Conservation (phyloP, 225 moss, liverwort and hornwort genomes). For the Bryoerythrophyllum caledonicum region DNA sequence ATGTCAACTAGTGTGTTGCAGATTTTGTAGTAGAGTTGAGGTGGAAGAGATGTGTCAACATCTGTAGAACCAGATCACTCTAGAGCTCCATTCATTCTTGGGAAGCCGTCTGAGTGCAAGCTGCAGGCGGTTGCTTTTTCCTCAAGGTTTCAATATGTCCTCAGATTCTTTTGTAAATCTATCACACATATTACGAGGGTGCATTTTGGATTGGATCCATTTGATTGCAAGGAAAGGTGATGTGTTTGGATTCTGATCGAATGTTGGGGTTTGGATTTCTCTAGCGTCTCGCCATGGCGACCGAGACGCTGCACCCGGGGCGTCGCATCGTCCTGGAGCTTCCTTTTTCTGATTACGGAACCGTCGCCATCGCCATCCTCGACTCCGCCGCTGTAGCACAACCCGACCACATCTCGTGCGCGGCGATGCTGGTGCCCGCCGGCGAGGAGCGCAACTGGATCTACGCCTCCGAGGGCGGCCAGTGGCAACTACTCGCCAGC, state of each 20-base stretch:
- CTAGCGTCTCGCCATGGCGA: slow-evolving; percentile 23
- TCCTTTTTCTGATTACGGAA: slow-evolving; percentile 26
- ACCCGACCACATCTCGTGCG: slow-evolving; percentile 46
- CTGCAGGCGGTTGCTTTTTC: neutral
- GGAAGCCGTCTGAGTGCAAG: slow-evolving; percentile 7
- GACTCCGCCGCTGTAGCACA: slow-evolving; percentile 42
- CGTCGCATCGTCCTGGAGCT: slow-evolving; percentile 38
- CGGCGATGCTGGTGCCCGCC: slow-evolving; percentile 76
- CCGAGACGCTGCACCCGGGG: slow-evolving; percentile 48
- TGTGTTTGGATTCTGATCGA: no score
- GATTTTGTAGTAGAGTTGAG: no score
- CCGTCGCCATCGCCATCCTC: slow-evolving; percentile 53
- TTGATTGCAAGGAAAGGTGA: no score
- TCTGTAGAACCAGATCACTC: neutral
- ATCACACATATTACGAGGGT: no score
- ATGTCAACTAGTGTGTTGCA: neutral
- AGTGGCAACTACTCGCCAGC: slow-evolving; percentile 88
- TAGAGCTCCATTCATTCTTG: neutral
- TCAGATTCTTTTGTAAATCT: slow-evolving; percentile 1
- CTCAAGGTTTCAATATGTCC: neutral
- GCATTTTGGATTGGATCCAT: no score
- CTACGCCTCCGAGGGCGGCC: slow-evolving; percentile 82
- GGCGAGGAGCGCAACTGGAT: slow-evolving; percentile 69
- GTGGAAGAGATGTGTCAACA: no score
- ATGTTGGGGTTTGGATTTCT: neutral